Evolutionary conservation across 1,284 basidiomycete genomes (phyloP).

Genomic region (Pyrrhoderma noxium): DNA sequence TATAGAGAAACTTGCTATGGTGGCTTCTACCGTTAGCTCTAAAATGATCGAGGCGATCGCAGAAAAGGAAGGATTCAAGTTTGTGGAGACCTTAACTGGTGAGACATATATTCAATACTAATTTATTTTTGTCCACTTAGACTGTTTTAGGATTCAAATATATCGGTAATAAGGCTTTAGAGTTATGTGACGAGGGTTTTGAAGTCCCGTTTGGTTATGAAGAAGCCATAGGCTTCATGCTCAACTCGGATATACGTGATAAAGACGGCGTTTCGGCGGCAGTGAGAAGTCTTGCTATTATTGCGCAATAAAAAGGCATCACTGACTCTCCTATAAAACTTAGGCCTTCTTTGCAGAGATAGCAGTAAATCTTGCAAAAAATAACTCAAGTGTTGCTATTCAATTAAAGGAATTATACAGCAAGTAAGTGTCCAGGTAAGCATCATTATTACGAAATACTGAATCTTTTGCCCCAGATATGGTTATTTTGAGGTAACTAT

Average conservation of each 20-base stretch:
- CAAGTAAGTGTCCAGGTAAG: constrained; percentile 20
- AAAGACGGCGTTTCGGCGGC: constrained; percentile 80
- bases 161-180: constrained; percentile 74
- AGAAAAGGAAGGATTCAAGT: constrained; percentile 66
- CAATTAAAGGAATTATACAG: constrained; percentile 61
- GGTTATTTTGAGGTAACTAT: constrained; percentile 49
- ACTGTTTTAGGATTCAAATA: constrained; percentile 63
- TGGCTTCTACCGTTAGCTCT: constrained; percentile 82
- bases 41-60: constrained; percentile 81
- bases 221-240: constrained; percentile 85
- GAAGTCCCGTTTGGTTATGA: constrained; percentile 80
- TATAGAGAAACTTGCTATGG: constrained; percentile 66
- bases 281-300: constrained; percentile 31
- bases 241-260: constrained; percentile 67
- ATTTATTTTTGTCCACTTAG: neutral
- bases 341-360: constrained; percentile 66
- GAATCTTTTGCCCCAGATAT: too few relatives aligned
- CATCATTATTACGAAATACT: too few relatives aligned
- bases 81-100: constrained; percentile 80
- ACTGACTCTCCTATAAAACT: neutral
- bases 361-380: constrained; percentile 39
- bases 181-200: constrained; percentile 57
- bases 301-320: neutral
- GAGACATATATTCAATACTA: constrained; percentile 15
- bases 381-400: constrained; percentile 46